These are phyloP conservation scores for Ophiocytium majus DNA, from an alignment of 352 stramenopile species.

Conservation along the genomic window DNA sequence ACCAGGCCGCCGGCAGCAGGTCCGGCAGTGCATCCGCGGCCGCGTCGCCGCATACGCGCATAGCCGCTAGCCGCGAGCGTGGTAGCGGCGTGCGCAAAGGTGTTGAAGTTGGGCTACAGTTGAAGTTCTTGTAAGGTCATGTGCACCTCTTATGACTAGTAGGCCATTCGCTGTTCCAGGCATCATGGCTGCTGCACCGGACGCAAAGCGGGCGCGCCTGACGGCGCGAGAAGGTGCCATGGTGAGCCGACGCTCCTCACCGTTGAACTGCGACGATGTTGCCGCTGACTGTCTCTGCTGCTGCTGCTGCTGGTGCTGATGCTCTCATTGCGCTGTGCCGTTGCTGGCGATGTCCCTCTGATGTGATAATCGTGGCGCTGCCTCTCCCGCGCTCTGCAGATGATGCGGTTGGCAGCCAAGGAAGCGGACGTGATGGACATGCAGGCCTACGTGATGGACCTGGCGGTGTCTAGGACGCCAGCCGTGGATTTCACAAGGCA, in stretches of 20 bases:
- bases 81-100: no score
- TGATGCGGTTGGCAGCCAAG: constrained; percentile 20
- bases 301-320: not conserved
- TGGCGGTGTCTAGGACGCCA: not conserved
- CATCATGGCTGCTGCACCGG: not conserved
- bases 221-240: not conserved
- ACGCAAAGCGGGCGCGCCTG: not conserved
- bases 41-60: no score
- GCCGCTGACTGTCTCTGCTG: not conserved
- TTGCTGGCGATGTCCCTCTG: not conserved
- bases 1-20: no score
- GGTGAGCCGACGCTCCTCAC: not conserved
- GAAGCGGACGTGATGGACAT: constrained; percentile 2
- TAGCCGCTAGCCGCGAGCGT: no score
- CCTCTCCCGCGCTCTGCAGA: no score
- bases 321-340: not conserved
- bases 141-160: no score
- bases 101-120: no score
- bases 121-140: no score
- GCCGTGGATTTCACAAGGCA: constrained; percentile 9
- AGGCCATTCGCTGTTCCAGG: not conserved
- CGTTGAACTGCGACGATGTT: not conserved
- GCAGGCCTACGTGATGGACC: constrained; percentile 1
- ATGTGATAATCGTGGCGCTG: not conserved
- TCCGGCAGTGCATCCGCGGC: no score